These are phyloP conservation scores for Wickerhamiella siamensis DNA, from an alignment of 805 yeast species.

Conservation along the genomic window DNA sequence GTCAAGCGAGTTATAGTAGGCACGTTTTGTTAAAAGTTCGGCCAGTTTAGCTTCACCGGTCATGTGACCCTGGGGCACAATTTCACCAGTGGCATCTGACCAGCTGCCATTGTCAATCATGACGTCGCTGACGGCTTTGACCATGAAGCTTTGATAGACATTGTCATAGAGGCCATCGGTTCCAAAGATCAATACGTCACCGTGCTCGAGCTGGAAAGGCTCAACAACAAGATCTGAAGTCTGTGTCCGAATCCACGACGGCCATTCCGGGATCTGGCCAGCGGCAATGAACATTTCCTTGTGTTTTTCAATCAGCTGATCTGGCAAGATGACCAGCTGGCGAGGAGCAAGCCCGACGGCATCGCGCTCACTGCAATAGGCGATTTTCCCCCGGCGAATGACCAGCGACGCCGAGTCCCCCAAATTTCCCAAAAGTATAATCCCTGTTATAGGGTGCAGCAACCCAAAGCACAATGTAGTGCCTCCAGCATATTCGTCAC, in stretches of 20 bases:
- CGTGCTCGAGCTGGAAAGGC: constrained; percentile 46
- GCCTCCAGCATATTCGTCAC: constrained; percentile 73
- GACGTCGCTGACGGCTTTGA: constrained; percentile 46
- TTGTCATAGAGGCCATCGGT: constrained; percentile 94
- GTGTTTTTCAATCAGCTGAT: constrained; percentile 22
- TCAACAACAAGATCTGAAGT: constrained; percentile 60
- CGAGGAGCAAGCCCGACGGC: constrained; percentile 47
- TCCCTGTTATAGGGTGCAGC: constrained; percentile 34
- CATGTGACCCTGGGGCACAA: constrained; percentile 13
- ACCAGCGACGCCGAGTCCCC: constrained; percentile 95
- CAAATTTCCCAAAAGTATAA: constrained; percentile 54
- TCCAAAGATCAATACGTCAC: constrained; percentile 71
- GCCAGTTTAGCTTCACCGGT: constrained; percentile 35
- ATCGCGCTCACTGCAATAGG: constrained; percentile 19
- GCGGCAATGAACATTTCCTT: constrained; percentile 1
- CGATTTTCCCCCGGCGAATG: constrained; percentile 48
- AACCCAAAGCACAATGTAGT: constrained; percentile 85
- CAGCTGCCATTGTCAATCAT: constrained; percentile 25
- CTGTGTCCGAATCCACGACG: constrained; percentile 40
- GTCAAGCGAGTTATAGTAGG: constrained; percentile 56
- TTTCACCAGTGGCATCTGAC: constrained; percentile 20
- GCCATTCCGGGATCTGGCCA: neutral
- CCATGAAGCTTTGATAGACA: constrained; percentile 57
- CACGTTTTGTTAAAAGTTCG: constrained; percentile 45
- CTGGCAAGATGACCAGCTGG: constrained; percentile 77